Percentiles rank a stretch among this genome's conserved stretches.
Conservation (phyloP, 805 yeast genomes). For the Metschnikowia orientalis region DNA sequence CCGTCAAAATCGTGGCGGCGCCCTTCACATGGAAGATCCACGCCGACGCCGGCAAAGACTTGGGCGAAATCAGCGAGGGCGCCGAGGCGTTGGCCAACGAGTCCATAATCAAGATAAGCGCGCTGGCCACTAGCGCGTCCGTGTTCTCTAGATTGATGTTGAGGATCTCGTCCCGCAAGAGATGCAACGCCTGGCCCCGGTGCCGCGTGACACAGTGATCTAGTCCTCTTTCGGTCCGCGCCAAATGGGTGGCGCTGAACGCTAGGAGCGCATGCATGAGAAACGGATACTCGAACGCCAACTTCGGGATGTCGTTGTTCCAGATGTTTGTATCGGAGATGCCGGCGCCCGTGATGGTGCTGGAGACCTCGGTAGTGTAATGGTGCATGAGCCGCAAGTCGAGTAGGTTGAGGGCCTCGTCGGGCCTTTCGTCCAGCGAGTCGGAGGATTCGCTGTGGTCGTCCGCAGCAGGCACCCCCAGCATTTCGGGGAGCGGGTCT, state of each 20-base stretch:
- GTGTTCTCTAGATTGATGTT: conserved; percentile 80
- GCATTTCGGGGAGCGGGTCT: too few relatives aligned
- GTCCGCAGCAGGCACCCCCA: too few relatives aligned
- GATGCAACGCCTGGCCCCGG: conserved; percentile 77
- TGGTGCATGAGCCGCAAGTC: conserved; percentile 84
- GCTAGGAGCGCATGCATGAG: conserved; percentile 90
- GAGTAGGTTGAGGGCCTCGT: conserved; percentile 49
- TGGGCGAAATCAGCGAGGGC: conserved; percentile 44
- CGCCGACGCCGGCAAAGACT: conserved; percentile 83
- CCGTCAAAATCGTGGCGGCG: conserved; percentile 90
- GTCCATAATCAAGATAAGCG: conserved; percentile 85
- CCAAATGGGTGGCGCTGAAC: conserved; percentile 86
- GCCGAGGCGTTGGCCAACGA: conserved; percentile 85
- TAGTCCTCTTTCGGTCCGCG: conserved; percentile 68
- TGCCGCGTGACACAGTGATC: conserved; percentile 82
- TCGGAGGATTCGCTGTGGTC: too few relatives aligned
- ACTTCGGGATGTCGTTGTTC: conserved; percentile 81
- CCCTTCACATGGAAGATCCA: conserved; percentile 98
- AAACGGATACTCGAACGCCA: conserved; percentile 85
- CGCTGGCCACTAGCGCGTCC: conserved; percentile 91
- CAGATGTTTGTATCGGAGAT: conserved; percentile 82
- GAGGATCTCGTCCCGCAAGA: conserved; percentile 80
- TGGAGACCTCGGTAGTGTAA: conserved; percentile 78
- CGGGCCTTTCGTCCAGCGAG: background rate
- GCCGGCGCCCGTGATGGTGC: conserved; percentile 86